Conservation (phyloP, 305 asterid species). For the Fraxinus floribunda region DNA sequence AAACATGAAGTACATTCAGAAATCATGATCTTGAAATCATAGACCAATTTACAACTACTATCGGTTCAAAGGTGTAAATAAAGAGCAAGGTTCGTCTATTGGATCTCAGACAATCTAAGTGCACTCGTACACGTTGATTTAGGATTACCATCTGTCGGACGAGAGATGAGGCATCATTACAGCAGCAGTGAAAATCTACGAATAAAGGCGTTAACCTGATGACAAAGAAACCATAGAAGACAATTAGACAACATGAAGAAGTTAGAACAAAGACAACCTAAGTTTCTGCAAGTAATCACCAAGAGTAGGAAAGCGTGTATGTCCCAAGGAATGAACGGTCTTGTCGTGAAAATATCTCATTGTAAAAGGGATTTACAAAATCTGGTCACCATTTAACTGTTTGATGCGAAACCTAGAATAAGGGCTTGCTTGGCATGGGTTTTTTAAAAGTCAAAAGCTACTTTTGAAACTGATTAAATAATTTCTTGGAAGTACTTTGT, state of each 20-base stretch:
- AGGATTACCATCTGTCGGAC: background rate
- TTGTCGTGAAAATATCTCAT: background rate
- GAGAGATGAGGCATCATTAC: background rate
- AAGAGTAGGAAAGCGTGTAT: background rate
- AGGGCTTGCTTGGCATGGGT: background rate
- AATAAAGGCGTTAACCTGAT: slow-evolving; percentile 10
- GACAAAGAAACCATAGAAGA: background rate
- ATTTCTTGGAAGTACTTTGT: background rate
- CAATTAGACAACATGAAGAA: background rate
- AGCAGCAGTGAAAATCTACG: background rate
- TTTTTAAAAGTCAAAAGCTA: background rate
- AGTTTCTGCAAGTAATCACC: background rate
- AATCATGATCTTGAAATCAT: slow-evolving; percentile 7
- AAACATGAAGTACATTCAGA: slow-evolving; percentile 14
- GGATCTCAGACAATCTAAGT: background rate
- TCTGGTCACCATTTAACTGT: background rate
- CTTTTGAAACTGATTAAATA: background rate
- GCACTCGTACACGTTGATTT: background rate
- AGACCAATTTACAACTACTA: slow-evolving; percentile 20
- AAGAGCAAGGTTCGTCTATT: slow-evolving; percentile 19
- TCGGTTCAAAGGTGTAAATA: slow-evolving; percentile 20
- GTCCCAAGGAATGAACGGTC: background rate
- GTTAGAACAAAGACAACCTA: background rate
- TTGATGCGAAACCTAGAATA: background rate
- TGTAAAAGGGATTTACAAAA: background rate